These are phyloP conservation scores for Acidiella bohemica DNA, from an alignment of 495 filamentous ascomycete genomes.

Conservation along the genomic window DNA sequence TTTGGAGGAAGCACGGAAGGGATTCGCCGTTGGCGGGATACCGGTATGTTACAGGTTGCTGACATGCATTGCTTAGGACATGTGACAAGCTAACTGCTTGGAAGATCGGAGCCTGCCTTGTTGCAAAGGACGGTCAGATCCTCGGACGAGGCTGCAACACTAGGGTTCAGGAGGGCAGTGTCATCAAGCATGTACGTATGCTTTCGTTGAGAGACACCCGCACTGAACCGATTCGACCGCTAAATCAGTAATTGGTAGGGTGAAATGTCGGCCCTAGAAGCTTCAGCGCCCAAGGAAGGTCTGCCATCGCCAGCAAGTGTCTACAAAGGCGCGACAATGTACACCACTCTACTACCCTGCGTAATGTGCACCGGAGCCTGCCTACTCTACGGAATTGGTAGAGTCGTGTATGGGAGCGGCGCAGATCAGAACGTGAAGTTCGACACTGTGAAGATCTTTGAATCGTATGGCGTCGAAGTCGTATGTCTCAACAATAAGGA, in stretches of 20 bases:
- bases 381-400: conserved; percentile 1
- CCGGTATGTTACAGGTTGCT: not conserved
- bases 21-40: not conserved
- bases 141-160: conserved; percentile 1
- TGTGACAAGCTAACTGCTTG: not conserved
- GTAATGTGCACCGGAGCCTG: conserved; percentile 7
- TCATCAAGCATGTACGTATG: conserved; percentile 4
- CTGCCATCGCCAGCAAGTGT: not conserved
- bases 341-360: conserved; percentile 3
- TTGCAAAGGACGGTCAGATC: conserved; percentile 1
- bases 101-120: conserved; percentile 2
- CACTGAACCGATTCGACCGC: not conserved
- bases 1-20: conserved; percentile 1
- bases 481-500: not conserved
- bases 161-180: conserved; percentile 1
- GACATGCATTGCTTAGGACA: not conserved
- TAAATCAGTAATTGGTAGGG: not conserved
- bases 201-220: not conserved
- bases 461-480: not conserved
- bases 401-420: conserved; percentile 3
- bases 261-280: conserved; percentile 5
- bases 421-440: conserved; percentile 1
- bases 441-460: conserved; percentile 1
- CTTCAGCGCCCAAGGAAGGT: not conserved
- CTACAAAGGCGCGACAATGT: conserved; percentile 4